Conservation (phyloP, 2,329 filamentous ascomycete genomes). For the Chaetomium globosum region DNA sequence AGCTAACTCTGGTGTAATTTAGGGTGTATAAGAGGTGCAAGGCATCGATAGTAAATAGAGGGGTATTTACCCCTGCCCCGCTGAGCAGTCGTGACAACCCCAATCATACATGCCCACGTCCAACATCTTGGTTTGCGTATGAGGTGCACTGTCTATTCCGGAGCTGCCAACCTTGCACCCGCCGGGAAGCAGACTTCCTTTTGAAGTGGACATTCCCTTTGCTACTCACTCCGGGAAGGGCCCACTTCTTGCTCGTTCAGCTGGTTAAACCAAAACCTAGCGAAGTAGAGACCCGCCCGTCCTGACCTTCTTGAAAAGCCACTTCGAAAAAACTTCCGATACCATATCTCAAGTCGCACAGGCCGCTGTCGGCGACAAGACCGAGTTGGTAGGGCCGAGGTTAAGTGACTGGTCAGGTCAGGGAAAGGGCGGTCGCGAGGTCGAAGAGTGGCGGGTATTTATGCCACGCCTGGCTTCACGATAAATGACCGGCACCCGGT, state of each 20-base stretch:
- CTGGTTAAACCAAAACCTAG: conserved; percentile 58
- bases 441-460: conserved; percentile 56
- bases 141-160: not conserved
- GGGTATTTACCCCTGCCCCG: not conserved
- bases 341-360: conserved; percentile 62
- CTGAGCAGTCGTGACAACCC: too few relatives aligned
- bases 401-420: conserved; percentile 56
- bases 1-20: not conserved
- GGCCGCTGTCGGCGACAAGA: conserved; percentile 54
- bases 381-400: conserved; percentile 56
- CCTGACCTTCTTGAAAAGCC: conserved; percentile 64
- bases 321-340: conserved; percentile 67
- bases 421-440: conserved; percentile 59
- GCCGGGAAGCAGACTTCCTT: not conserved
- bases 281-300: conserved; percentile 62
- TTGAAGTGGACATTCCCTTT: not conserved
- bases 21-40: not conserved
- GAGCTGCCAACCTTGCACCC: not conserved
- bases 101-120: not conserved
- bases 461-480: conserved; percentile 74
- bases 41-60: not conserved
- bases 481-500: conserved; percentile 69
- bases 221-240: not conserved
- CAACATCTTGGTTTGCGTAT: not conserved
- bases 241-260: conserved; percentile 63